These are phyloP conservation scores for Chromera velia DNA, from an alignment of 73 alveolate genomes.

Conservation along the genomic window DNA sequence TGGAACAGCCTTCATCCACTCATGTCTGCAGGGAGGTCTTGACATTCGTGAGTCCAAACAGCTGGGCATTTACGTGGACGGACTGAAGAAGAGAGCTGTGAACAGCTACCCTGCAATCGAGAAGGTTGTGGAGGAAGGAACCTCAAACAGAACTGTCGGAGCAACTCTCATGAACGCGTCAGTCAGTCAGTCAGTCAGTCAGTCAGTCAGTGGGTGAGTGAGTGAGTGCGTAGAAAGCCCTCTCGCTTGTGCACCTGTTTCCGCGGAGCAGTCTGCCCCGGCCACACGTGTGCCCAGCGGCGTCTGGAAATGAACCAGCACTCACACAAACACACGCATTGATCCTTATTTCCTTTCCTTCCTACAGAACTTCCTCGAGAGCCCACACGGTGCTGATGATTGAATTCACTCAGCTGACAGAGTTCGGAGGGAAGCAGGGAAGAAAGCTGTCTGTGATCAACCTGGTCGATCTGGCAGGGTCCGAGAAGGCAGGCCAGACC, in stretches of 20 bases:
- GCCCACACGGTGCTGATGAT: conserved; percentile 93
- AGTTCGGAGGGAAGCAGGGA: conserved; percentile 57
- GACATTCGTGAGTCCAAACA: conserved; percentile 85
- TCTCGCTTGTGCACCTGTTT: no score
- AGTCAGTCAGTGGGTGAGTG: no score
- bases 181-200: no score
- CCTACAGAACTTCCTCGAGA: conserved; percentile 52
- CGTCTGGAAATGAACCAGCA: no score
- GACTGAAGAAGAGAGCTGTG: conserved; percentile 83
- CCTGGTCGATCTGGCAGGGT: conserved; percentile 98
- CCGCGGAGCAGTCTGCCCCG: no score
- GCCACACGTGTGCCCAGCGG: no score
- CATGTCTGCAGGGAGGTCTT: conserved; percentile 87
- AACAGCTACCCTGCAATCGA: conserved; percentile 87
- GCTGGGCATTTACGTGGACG: conserved; percentile 90
- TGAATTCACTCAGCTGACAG: conserved; percentile 78
- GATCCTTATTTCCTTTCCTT: no score
- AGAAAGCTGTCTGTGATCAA: conserved; percentile 86
- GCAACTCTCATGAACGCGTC: conserved; percentile 55
- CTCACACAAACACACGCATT: no score
- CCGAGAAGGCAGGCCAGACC: conserved; percentile 90
- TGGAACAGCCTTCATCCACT: no score
- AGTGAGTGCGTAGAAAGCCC: no score
- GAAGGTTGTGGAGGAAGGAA: conserved; percentile 89
- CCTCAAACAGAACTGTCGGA: conserved; percentile 86